Evolutionary conservation across 2,329 filamentous ascomycete species (phyloP).

Genomic region (Trichoderma pleuroti): DNA sequence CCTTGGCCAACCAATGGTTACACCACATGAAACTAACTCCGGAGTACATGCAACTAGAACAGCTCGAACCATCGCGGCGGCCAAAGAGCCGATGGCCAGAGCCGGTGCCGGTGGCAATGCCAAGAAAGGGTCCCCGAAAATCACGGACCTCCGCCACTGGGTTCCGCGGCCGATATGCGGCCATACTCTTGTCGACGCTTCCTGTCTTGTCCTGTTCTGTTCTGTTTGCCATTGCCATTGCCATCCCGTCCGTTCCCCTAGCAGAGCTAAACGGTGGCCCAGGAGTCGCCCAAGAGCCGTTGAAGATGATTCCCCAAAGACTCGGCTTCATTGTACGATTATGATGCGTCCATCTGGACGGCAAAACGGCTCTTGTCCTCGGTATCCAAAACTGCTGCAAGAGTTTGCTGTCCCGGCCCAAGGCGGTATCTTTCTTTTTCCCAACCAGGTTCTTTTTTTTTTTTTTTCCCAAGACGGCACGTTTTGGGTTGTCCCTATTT

Average conservation of each 20-base stretch:
- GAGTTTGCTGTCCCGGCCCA: neutral
- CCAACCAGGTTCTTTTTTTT: neutral
- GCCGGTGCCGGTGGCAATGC: conserved; percentile 1
- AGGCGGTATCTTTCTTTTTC: neutral
- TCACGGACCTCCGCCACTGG: neutral
- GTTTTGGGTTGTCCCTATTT: neutral
- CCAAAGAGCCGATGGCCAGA: neutral
- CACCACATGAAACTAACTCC: neutral
- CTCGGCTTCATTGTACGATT: neutral
- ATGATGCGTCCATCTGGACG: neutral
- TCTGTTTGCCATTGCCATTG: neutral
- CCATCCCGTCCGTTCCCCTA: neutral
- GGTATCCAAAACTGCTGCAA: neutral
- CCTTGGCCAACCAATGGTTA: neutral
- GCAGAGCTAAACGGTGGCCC: neutral
- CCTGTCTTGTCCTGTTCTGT: neutral
- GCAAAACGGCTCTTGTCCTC: neutral
- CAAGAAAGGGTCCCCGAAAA: neutral
- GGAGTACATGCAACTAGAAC: too few species aligned
- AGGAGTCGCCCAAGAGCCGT: neutral
- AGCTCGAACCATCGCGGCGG: neutral
- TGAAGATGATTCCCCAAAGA: neutral
- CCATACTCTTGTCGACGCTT: neutral
- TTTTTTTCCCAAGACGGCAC: neutral
- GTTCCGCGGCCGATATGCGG: neutral